phyloP scores from a whole-genome alignment of 2,329 filamentous ascomycete genomes.

The Dissoconium aciculare region DNA sequence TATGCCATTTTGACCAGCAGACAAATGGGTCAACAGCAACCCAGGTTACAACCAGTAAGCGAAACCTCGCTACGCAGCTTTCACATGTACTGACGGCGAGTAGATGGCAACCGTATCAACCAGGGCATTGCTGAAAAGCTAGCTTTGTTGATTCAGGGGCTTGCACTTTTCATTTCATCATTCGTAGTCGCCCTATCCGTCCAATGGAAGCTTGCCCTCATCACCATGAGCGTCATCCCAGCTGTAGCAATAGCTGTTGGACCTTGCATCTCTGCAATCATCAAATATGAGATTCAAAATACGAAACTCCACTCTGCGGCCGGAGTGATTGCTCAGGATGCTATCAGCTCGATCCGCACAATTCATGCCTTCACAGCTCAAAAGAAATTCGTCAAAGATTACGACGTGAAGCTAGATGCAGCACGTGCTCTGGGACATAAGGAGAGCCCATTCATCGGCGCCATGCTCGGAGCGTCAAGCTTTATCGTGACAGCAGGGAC shows the following conservation, averaged over 20 bases:
- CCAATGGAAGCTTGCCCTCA: constrained; percentile 32
- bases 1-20: constrained; percentile 50
- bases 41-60: constrained; percentile 43
- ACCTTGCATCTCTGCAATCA: constrained; percentile 23
- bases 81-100: constrained; percentile 5
- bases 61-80: neutral
- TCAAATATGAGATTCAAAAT: constrained; percentile 24
- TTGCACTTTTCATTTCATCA: constrained; percentile 27
- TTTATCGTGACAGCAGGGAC: constrained; percentile 30
- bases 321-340: constrained; percentile 36
- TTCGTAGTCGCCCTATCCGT: constrained; percentile 28
- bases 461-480: constrained; percentile 29
- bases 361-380: constrained; percentile 37
- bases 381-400: constrained; percentile 28
- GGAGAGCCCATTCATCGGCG: constrained; percentile 26
- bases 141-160: constrained; percentile 20
- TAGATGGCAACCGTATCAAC: constrained; percentile 26
- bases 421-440: constrained; percentile 24
- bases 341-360: constrained; percentile 35
- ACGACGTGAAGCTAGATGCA: constrained; percentile 28
- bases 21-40: constrained; percentile 43
- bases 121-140: constrained; percentile 30
- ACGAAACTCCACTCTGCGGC: constrained; percentile 29
- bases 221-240: constrained; percentile 35
- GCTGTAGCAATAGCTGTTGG: constrained; percentile 25